Evolutionary conservation across 179 eudicot genomes (phyloP).

Genomic region (Sideroxylon spinosum): DNA sequence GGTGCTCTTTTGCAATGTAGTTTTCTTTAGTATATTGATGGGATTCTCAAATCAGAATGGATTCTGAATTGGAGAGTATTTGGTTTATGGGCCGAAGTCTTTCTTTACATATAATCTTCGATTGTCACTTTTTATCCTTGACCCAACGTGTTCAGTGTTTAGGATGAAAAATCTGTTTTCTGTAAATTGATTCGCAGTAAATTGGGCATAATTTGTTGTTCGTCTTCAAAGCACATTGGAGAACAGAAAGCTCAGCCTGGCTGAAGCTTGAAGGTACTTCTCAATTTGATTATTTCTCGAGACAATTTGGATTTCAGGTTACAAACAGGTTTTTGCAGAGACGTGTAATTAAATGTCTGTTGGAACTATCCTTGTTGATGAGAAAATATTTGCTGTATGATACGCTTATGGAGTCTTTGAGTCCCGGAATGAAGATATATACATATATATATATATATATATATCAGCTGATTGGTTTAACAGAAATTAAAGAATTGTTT

Average conservation of each 20-base stretch:
- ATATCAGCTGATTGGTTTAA: too few species aligned
- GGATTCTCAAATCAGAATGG: not conserved
- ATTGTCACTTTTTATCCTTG: too few species aligned
- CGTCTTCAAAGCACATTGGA: not conserved
- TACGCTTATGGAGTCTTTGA: not conserved
- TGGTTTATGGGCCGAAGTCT: too few species aligned
- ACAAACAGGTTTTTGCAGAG: not conserved
- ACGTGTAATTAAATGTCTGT: not conserved
- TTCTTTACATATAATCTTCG: too few species aligned
- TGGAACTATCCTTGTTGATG: not conserved
- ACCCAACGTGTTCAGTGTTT: too few species aligned
- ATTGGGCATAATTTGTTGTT: not conserved
- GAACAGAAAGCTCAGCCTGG: not conserved
- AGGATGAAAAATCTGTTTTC: not conserved
- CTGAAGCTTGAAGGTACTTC: not conserved
- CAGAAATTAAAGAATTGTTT: too few species aligned
- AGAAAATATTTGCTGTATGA: not conserved
- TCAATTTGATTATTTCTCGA: not conserved
- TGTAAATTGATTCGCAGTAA: not conserved
- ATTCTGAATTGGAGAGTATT: not conserved
- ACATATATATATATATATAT: too few species aligned
- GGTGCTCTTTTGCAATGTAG: not conserved
- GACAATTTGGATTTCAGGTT: not conserved
- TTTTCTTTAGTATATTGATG: not conserved
- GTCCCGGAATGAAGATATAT: too few species aligned